phyloP scores from a whole-genome alignment of 2,329 filamentous ascomycete genomes.

The Neofusicoccum ribis region DNA sequence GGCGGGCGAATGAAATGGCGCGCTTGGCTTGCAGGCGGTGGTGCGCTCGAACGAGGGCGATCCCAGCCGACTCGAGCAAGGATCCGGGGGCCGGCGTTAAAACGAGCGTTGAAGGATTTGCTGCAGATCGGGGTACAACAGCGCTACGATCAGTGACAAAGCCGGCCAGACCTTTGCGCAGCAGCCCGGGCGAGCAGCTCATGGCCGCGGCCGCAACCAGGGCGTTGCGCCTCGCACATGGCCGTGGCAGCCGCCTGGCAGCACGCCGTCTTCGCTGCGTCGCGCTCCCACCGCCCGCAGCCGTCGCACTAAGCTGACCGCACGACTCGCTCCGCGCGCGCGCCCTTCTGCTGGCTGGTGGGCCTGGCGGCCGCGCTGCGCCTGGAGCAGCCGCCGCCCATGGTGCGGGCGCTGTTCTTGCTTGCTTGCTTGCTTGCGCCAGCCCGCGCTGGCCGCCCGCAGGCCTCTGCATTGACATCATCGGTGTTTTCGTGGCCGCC shows the following conservation, averaged over 20 bases:
- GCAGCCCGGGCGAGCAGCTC: background rate
- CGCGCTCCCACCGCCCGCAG: background rate
- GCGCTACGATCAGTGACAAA: conserved; percentile 19
- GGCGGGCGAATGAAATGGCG: conserved; percentile 16
- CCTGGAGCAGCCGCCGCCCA: conserved; percentile 7
- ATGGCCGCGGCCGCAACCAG: conserved; percentile 1
- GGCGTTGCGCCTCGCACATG: conserved; percentile 9
- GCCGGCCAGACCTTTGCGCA: conserved; percentile 18
- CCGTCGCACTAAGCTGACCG: conserved; percentile 12
- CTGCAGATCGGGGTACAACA: conserved; percentile 20
- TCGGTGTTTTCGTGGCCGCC: background rate
- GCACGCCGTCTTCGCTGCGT: conserved; percentile 3
- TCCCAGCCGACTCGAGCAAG: conserved; percentile 19
- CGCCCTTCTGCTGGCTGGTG: background rate
- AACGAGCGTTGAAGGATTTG: conserved; percentile 21
- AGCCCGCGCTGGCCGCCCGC: background rate
- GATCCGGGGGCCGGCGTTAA: conserved; percentile 12
- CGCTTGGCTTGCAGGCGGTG: conserved; percentile 19
- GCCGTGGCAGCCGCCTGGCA: conserved; percentile 14
- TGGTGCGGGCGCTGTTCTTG: background rate
- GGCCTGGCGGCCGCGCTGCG: background rate
- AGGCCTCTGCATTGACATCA: conserved; percentile 16
- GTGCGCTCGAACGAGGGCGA: conserved; percentile 17
- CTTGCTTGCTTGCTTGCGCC: conserved; percentile 12
- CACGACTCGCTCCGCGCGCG: conserved; percentile 6